A percentile compares a stretch with the other conserved stretches of the same genome.
These are phyloP conservation scores for Fusarium ramigenum DNA, from an alignment of 2,329 filamentous ascomycete species.

Conservation along the genomic window DNA sequence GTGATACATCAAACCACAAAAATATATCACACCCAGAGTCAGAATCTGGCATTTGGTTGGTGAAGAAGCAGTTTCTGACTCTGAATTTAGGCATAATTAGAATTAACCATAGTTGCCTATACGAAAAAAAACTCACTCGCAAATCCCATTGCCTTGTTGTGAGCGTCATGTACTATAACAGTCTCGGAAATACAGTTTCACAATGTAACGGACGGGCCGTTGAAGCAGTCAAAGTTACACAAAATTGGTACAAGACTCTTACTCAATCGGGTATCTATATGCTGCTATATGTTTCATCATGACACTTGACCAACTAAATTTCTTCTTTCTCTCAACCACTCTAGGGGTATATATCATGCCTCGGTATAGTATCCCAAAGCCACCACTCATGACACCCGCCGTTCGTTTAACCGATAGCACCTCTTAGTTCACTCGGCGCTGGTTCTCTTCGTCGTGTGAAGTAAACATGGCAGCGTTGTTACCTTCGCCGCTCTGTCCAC, in stretches of 20 bases:
- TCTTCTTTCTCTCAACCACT: background rate
- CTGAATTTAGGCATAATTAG: background rate
- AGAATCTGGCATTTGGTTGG: background rate
- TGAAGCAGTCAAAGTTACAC: constrained; percentile 7
- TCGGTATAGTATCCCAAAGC: background rate
- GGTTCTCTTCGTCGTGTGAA: constrained; percentile 48
- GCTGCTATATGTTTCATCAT: constrained; percentile 3
- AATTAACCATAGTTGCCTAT: background rate
- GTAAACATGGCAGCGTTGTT: constrained; percentile 44
- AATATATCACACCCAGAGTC: background rate
- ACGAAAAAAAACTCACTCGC: background rate
- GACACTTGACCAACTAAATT: background rate
- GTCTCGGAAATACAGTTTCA: constrained; percentile 6
- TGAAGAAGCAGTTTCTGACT: background rate
- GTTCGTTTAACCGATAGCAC: background rate
- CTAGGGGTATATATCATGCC: constrained; percentile 7
- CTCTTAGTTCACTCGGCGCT: constrained; percentile 35
- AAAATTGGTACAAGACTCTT: background rate
- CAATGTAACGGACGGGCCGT: background rate
- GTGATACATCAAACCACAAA: constrained; percentile 16
- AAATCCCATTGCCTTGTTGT: background rate
- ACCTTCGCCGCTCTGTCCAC: constrained; percentile 32
- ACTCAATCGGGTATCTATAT: constrained; percentile 27
- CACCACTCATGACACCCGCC: background rate
- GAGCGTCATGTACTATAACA: background rate